Base-by-base conservation (phyloP, 2,329 filamentous ascomycete genomes). In the Sarocladiaceae sp. region DNA sequence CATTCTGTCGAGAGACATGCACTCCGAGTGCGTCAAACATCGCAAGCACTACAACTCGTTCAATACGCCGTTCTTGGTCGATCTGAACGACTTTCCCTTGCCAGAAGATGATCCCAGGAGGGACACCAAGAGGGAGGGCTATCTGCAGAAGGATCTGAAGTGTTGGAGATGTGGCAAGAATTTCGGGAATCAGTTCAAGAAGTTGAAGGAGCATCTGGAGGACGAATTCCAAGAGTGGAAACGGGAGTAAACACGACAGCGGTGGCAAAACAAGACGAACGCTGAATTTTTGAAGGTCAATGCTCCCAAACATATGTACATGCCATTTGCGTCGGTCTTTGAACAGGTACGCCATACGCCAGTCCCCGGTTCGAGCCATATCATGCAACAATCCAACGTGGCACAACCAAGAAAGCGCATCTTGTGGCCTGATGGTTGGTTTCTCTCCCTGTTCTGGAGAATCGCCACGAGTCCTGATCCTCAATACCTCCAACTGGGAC, bases 31-130 rank as follows among this genome's bases (percentile, higher is more conserved):
- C 35, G 53, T 96, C 63, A 87, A 83, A 65, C 82, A 91, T 58
- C 74, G 81, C 51, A 91, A 89, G 61, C 93, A 97, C 65, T 97
- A 96, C 66, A 88, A 93, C 58, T 93, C 85, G 51, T 97, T 97
- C 65, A 81, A 78, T 24, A 94, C 90, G 43, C 76, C 78, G 3
- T 98, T 97, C 60, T 78, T 98, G 18, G 77, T 97, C 11, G 72
- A 75, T 13, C 57, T 97, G 20, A 80, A 80, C 18, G 85, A 90
- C 48, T 91, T 96, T 41, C 91, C 93, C 4, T 66, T 97, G 23
- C 70, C 73, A 0, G 50, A 68, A 20, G 76, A 82, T 45, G 88
- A 94, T 59, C 62, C 66, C 35, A 68, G 88, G 47, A 72, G 82
- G 50, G 59, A 79, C 45, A 74, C 79, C 1, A 64, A 63, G 47